These are phyloP conservation scores for Triticum dicoccoides DNA, from an alignment of 176 grass and related monocot species.

Conservation along the genomic window DNA sequence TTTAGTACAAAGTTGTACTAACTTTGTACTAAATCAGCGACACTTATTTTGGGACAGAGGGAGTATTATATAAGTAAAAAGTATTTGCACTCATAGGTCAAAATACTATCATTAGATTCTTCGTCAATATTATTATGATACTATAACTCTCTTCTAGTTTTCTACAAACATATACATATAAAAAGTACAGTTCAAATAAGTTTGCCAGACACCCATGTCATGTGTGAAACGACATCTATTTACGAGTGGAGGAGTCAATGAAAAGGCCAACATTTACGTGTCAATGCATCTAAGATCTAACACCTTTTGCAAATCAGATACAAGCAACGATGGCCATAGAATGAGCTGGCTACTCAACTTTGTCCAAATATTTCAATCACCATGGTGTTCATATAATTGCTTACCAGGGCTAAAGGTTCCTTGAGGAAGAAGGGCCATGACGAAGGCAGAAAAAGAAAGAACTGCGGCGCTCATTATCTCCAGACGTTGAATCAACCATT, in stretches of 20 bases:
- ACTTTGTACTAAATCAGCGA: no score
- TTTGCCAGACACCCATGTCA: not conserved
- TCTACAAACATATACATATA: not conserved
- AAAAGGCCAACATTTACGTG: no score
- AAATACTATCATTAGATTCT: not conserved
- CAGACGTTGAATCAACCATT: slow-evolving; percentile 86
- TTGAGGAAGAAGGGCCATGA: slow-evolving; percentile 73
- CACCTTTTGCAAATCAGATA: no score
- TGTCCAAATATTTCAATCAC: no score
- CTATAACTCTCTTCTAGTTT: not conserved
- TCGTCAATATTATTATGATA: not conserved
- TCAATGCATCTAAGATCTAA: no score
- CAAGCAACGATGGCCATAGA: no score
- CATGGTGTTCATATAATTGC: not conserved
- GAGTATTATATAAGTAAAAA: not conserved
- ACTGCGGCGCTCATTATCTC: slow-evolving; percentile 72
- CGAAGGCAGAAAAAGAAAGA: slow-evolving; percentile 76
- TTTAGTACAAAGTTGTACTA: no score
- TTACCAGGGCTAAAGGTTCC: slow-evolving; percentile 82
- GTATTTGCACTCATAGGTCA: not conserved
- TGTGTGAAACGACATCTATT: not conserved
- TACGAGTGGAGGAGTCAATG: no score
- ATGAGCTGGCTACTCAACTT: no score
- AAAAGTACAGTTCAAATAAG: not conserved
- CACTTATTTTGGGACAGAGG: no score